Conservation (phyloP, 805 yeast genomes). For the Kodamaea hsintzibuensis region DNA sequence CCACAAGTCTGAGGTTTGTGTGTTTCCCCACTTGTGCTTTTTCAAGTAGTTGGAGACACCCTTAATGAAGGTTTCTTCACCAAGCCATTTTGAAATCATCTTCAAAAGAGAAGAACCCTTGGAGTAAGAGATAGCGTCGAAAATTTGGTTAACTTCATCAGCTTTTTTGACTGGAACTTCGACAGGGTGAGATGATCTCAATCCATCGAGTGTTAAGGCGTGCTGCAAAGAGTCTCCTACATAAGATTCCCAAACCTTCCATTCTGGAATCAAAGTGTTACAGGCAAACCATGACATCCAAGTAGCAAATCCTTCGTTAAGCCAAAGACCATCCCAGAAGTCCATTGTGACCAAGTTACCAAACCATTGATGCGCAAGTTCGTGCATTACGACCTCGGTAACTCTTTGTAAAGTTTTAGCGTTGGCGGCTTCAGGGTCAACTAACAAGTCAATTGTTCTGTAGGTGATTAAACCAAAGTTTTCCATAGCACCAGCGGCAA, state of each 20-base stretch:
- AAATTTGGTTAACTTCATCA: slow-evolving; percentile 79
- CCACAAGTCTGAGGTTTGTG: slow-evolving; percentile 78
- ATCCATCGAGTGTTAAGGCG: slow-evolving; percentile 73
- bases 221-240: slow-evolving; percentile 75
- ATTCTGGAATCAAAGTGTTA: slow-evolving; percentile 73
- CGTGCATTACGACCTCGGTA: slow-evolving; percentile 85
- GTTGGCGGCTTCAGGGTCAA: slow-evolving; percentile 71
- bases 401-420: slow-evolving; percentile 68
- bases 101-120: slow-evolving; percentile 79
- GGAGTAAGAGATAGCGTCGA: slow-evolving; percentile 80
- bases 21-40: slow-evolving; percentile 76
- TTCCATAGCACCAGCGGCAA: slow-evolving; percentile 89
- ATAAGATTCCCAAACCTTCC: slow-evolving; percentile 86
- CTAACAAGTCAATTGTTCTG: slow-evolving; percentile 71
- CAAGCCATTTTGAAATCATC: slow-evolving; percentile 79
- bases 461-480: slow-evolving; percentile 81
- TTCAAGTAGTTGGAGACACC: slow-evolving; percentile 79
- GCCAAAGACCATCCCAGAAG: slow-evolving; percentile 91
- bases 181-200: slow-evolving; percentile 83
- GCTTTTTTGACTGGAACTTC: slow-evolving; percentile 81
- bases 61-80: slow-evolving; percentile 72
- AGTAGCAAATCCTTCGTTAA: slow-evolving; percentile 87
- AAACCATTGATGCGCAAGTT: slow-evolving; percentile 90
- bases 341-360: slow-evolving; percentile 90
- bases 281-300: slow-evolving; percentile 90